These are phyloP conservation scores for Microstegium vimineum DNA, from an alignment of 176 grass and related monocot species.

Conservation along the genomic window DNA sequence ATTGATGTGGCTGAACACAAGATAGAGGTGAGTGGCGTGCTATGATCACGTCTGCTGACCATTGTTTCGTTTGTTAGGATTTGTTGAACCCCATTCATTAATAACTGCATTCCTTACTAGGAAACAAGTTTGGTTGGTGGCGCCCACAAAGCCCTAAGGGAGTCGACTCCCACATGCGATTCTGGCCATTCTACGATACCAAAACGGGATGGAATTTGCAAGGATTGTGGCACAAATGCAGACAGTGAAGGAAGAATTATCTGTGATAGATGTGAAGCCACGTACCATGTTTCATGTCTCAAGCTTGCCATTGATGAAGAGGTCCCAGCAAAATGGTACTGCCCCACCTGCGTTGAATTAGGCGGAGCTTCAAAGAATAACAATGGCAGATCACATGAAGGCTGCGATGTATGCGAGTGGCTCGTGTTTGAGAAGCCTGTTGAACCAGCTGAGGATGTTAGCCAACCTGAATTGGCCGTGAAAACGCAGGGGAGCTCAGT, in stretches of 20 bases:
- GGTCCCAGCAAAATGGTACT: slow-evolving; percentile 68
- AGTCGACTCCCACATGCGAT: slow-evolving; percentile 59
- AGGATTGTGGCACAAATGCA: slow-evolving; percentile 52
- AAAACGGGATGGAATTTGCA: slow-evolving; percentile 53
- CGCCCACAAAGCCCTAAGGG: slow-evolving; percentile 37
- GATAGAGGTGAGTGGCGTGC: slow-evolving; percentile 41
- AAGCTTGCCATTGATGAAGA: slow-evolving; percentile 44
- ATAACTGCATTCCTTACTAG: slow-evolving; percentile 42
- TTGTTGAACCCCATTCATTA: slow-evolving; percentile 15
- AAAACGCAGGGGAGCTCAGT: slow-evolving; percentile 48
- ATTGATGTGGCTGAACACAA: slow-evolving; percentile 51
- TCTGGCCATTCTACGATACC: slow-evolving; percentile 76
- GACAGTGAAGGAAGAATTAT: slow-evolving; percentile 59
- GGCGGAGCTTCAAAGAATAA: slow-evolving; percentile 21
- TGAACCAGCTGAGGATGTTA: slow-evolving; percentile 34
- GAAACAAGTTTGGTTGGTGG: slow-evolving; percentile 41
- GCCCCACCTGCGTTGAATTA: slow-evolving; percentile 47
- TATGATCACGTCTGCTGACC: slow-evolving; percentile 4
- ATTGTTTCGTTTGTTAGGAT: neutral
- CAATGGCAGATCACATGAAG: slow-evolving; percentile 48
- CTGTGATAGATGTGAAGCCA: slow-evolving; percentile 71
- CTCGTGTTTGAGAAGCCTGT: slow-evolving; percentile 36
- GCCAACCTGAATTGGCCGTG: slow-evolving; percentile 13
- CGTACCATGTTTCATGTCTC: slow-evolving; percentile 77
- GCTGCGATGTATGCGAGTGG: slow-evolving; percentile 59